Evolutionary conservation across 2,329 filamentous ascomycete species (phyloP).

Genomic region (Beauveria australis): DNA sequence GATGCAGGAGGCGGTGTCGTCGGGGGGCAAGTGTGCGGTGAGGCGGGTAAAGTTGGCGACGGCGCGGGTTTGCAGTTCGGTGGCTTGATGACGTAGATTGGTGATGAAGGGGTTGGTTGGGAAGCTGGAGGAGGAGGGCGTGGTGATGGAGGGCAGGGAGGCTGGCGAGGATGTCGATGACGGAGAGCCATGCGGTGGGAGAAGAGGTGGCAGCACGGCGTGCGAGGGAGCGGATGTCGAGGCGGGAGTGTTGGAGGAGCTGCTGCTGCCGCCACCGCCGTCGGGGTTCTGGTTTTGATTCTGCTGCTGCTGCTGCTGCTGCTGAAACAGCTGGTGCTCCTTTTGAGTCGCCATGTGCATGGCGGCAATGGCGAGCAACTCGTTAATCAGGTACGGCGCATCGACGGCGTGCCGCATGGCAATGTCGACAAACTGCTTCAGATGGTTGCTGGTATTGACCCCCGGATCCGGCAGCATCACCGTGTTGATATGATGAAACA

Average conservation of each 20-base stretch:
- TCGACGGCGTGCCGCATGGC: slow-evolving; percentile 24
- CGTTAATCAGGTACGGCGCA: slow-evolving; percentile 38
- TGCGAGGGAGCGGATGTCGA: slow-evolving; percentile 12
- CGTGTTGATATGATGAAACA: slow-evolving; percentile 29
- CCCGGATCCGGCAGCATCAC: slow-evolving; percentile 17
- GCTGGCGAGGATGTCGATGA: slow-evolving; percentile 12
- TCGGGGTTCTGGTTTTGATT: not conserved
- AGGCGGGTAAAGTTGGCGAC: slow-evolving; percentile 30
- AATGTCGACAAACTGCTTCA: slow-evolving; percentile 22
- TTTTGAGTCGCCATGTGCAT: slow-evolving; percentile 23
- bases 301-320: not conserved
- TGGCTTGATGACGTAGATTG: slow-evolving; percentile 29
- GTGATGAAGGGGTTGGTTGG: slow-evolving; percentile 2
- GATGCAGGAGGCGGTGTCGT: slow-evolving; percentile 24
- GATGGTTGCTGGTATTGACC: slow-evolving; percentile 15
- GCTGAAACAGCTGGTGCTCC: slow-evolving; percentile 17
- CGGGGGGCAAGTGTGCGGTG: slow-evolving; percentile 15
- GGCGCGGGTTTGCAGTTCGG: slow-evolving; percentile 36
- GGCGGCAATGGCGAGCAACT: slow-evolving; percentile 37
- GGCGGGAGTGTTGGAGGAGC: slow-evolving; percentile 11
- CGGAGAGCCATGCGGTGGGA: slow-evolving; percentile 10
- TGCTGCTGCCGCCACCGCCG: not conserved
- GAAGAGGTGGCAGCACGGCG: slow-evolving; percentile 1
- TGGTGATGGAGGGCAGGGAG: slow-evolving; percentile 9
- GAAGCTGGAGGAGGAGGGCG: slow-evolving; percentile 9